Evolutionary conservation across 2,329 filamentous ascomycete species (phyloP).

Genomic region (Triangularia verruculosa): DNA sequence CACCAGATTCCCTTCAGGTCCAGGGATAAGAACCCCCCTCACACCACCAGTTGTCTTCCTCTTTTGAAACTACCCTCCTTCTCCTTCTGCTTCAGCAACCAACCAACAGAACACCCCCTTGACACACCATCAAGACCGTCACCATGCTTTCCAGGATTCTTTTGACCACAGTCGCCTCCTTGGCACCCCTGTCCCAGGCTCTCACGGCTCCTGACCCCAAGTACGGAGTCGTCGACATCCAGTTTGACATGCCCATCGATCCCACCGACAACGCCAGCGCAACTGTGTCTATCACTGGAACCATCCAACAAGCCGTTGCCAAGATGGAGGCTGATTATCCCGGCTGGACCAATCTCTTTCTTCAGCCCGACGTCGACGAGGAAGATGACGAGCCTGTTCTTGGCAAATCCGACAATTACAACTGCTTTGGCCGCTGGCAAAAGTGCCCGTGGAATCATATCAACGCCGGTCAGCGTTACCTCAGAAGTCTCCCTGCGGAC

Average conservation of each 20-base stretch:
- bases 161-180: not conserved
- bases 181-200: not conserved
- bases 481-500: not conserved
- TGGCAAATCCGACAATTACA: not conserved
- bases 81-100: not conserved
- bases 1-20: no score
- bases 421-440: not conserved
- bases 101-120: not conserved
- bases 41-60: no score
- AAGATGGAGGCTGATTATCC: slow-evolving; percentile 22
- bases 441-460: not conserved
- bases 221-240: not conserved
- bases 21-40: no score
- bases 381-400: no score
- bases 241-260: not conserved
- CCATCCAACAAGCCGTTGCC: slow-evolving; percentile 20
- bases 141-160: not conserved
- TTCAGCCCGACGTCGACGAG: not conserved
- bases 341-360: slow-evolving; percentile 13
- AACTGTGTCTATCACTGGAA: slow-evolving; percentile 19
- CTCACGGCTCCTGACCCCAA: not conserved
- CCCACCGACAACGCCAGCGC: not conserved
- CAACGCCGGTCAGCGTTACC: no score
- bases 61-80: no score
- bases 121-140: not conserved